Evolutionary conservation across 1,284 basidiomycete species (phyloP), one percentile per base, ranked within the genome.

Genomic region (Pseudozyma thailandica): DNA sequence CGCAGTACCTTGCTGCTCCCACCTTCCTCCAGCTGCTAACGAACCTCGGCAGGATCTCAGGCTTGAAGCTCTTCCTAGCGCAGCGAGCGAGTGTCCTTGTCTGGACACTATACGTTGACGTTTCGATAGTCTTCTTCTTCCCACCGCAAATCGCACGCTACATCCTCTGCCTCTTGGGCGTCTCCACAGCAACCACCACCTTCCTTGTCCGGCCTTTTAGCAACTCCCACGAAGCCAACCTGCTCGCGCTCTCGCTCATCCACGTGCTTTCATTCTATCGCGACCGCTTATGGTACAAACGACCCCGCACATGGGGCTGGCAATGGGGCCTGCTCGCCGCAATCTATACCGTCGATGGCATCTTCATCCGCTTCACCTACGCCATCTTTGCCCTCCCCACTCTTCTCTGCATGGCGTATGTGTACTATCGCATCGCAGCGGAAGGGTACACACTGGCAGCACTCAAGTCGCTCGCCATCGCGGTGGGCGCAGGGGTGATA

Each of bases 181-280:
- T 68, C 27, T 77, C 77, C 2, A 75, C 76, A 2, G 47, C 80
- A 45, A 51, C 72, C 10, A 75, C 82, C 1, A 70, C 79, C 2
- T 83, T 83, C 56, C 50, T 75, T 25, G 62, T 78, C 4, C 77
- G 83, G 2, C 77, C 83, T 2, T 82, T 84, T 50, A 82, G 81
- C 47, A 84, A 84, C 50, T 55, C 81, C 6, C 37, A 77, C 43
- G 83, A 84, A 52, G 61, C 80, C 0, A 18, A 70, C 26, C 23
- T 70, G 16, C 39, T 83, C 6, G 77, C 74, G 0, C 12, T 60
- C 3, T 27, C 65, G 13, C 25, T 78, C 1, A 25, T 55, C 28
- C 50, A 46, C 7, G n/a, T 28, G 6, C 7, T 51, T 7, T 15
- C 35, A 8, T 46, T 44, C 8, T 61, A 45, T 12, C 35, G 25